These are phyloP conservation scores for Speleostelium caveatum DNA, from an alignment of 78 protist species.

Conservation along the genomic window DNA sequence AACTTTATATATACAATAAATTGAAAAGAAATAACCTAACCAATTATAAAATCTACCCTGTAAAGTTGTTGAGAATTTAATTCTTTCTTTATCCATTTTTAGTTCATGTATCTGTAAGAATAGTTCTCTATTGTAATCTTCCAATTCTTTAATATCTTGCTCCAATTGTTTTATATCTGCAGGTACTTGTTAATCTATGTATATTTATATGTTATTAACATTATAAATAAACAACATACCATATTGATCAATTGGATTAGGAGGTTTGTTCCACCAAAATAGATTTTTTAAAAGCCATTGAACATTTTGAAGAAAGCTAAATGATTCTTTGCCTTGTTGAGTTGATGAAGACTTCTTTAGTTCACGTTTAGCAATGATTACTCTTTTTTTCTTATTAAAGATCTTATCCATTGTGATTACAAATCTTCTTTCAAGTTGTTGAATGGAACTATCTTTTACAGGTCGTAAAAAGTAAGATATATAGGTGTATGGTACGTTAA, in stretches of 20 bases:
- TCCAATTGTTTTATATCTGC: slow-evolving; percentile 51
- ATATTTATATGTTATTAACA: no score
- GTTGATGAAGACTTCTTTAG: neutral
- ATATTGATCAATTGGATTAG: neutral
- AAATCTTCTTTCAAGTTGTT: slow-evolving; percentile 27
- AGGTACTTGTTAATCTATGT: no score
- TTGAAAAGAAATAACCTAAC: slow-evolving; percentile 86
- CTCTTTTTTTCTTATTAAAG: slow-evolving; percentile 54
- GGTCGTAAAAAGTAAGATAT: slow-evolving; percentile 72
- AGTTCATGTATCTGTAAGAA: slow-evolving; percentile 83
- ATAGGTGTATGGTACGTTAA: slow-evolving; percentile 81
- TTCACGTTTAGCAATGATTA: slow-evolving; percentile 23
- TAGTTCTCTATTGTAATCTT: slow-evolving; percentile 68
- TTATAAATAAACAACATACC: no score
- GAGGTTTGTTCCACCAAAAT: neutral
- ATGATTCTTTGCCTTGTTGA: neutral
- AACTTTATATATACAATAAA: slow-evolving; percentile 90
- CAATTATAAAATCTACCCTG: slow-evolving; percentile 85
- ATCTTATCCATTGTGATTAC: slow-evolving; percentile 41
- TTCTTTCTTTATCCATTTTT: slow-evolving; percentile 69
- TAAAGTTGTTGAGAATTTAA: slow-evolving; percentile 72
- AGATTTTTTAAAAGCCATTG: neutral
- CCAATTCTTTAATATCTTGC: slow-evolving; percentile 27
- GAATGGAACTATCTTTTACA: slow-evolving; percentile 24
- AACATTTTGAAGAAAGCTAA: neutral